A percentile compares a stretch with the other conserved stretches of the same genome.
Conservation (phyloP, 2,329 filamentous ascomycete genomes). For the Aspergillus jensenii region DNA sequence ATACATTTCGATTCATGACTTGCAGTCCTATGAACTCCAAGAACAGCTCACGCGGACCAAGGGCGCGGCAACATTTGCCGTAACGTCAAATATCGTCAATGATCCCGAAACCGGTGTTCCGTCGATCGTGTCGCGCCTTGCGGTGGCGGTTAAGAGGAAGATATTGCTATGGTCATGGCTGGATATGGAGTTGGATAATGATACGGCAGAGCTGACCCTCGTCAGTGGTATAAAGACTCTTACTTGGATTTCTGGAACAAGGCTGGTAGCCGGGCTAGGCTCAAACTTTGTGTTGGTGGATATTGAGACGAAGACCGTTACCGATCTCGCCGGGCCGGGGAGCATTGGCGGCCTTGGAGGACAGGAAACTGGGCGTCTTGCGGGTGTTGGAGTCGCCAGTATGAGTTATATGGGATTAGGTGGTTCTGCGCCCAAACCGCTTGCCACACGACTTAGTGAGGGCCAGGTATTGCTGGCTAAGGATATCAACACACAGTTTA, state of each 20-base stretch:
- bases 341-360: conserved; percentile 65
- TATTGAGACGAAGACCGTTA: conserved; percentile 69
- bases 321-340: conserved; percentile 77
- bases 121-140: conserved; percentile 86
- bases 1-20: conserved; percentile 84
- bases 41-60: conserved; percentile 80
- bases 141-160: conserved; percentile 88
- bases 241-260: conserved; percentile 87
- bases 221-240: conserved; percentile 82
- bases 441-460: conserved; percentile 78
- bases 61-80: conserved; percentile 85
- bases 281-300: conserved; percentile 89
- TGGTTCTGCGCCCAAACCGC: conserved; percentile 84
- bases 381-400: conserved; percentile 76
- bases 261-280: conserved; percentile 85
- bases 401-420: conserved; percentile 98
- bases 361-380: conserved; percentile 71
- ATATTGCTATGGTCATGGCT: conserved; percentile 94
- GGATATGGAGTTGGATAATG: conserved; percentile 78
- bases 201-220: conserved; percentile 74
- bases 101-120: conserved; percentile 84
- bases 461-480: conserved; percentile 92
- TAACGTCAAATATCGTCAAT: conserved; percentile 93
- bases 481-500: conserved; percentile 93
- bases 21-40: conserved; percentile 78